Evolutionary conservation across 441 rosid genomes (phyloP), one percentile per base, ranked within the genome.

Genomic region (Eutrema salsugineum): DNA sequence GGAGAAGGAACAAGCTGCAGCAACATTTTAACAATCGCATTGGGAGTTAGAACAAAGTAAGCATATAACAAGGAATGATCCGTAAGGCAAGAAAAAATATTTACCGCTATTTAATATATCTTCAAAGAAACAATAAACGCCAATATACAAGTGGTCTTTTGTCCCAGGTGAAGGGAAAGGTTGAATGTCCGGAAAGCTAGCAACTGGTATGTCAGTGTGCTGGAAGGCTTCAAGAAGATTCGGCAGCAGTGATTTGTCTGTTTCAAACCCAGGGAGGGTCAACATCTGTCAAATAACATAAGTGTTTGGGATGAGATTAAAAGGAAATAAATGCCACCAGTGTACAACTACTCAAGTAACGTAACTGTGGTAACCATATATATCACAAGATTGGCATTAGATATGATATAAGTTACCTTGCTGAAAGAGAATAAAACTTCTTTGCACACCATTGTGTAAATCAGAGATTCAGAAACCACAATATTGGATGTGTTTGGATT

Each of bases 1-100:
- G 79, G 93, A 88, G 79, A 82, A 86, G 71, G 93, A 84, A 77
- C 89, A 92, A 49, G 91, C 96, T 92, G 90, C 89, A 85, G 74
- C 39, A 71, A 67, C 77, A 54, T 27, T 19, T 24, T 27, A 24
- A 28, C 53, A 73, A 42, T 28, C 19, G 19, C 17, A 64, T 62
- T 20, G 33, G 22, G 78, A 59, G 33, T 73, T 66, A 50, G 36
- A 50, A 22, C 49, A 51, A 51, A 33, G 66, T 27, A 22, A 51
- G 39, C 57, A 64, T 44, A 47, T 53, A 58, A 50, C 14, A 35
- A 15, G 47, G 55, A 82, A 48, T 15, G 16, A 28, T 22, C 5
- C 42, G 33, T 63, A 68, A 71, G 15, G 62, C 27, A 43, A 69
- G 32, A 62, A 66, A 53, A 14, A 8, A 17, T 35, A 6, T 65